Evolutionary conservation across 805 yeast species (phyloP).

Genomic region (Lipomyces starkeyi): DNA sequence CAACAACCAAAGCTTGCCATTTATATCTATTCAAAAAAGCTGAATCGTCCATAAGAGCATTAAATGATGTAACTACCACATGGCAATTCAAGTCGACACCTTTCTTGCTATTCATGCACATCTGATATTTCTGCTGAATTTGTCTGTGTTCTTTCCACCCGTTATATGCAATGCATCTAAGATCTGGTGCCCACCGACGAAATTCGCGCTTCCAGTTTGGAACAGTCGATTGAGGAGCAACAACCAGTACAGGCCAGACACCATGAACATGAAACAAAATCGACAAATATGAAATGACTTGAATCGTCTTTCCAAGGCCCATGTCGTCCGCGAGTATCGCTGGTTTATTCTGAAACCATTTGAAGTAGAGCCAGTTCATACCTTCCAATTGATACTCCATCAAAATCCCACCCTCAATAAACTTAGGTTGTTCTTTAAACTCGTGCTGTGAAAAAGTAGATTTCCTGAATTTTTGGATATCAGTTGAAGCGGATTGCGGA

Average conservation of each 20-base stretch:
- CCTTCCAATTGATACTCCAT: slow-evolving; percentile 38
- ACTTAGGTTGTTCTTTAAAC: slow-evolving; percentile 28
- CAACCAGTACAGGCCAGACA: slow-evolving; percentile 78
- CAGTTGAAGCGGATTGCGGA: slow-evolving; percentile 5
- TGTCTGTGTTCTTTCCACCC: slow-evolving; percentile 67
- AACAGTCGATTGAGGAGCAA: slow-evolving; percentile 95
- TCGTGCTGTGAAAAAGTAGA: slow-evolving; percentile 26
- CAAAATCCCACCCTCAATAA: slow-evolving; percentile 26
- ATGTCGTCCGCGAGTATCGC: slow-evolving; percentile 78
- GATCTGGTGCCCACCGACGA: slow-evolving; percentile 97
- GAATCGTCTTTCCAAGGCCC: slow-evolving; percentile 74
- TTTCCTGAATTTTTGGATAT: slow-evolving; percentile 6
- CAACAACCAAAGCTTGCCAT: slow-evolving; percentile 87
- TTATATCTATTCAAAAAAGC: slow-evolving; percentile 55
- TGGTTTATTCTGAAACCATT: slow-evolving; percentile 30
- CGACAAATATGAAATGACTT: slow-evolving; percentile 89
- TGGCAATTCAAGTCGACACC: slow-evolving; percentile 46
- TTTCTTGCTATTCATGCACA: slow-evolving; percentile 12
- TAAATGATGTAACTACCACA: slow-evolving; percentile 85
- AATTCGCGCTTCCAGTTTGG: slow-evolving; percentile 95
- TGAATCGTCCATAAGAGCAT: slow-evolving; percentile 72
- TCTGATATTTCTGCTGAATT: slow-evolving; percentile 47
- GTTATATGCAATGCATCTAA: slow-evolving; percentile 83
- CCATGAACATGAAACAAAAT: slow-evolving; percentile 79
- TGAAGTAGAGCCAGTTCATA: slow-evolving; percentile 37